Evolutionary conservation across 345 rosid genomes (phyloP).

Genomic region (Kernera saxatilis): DNA sequence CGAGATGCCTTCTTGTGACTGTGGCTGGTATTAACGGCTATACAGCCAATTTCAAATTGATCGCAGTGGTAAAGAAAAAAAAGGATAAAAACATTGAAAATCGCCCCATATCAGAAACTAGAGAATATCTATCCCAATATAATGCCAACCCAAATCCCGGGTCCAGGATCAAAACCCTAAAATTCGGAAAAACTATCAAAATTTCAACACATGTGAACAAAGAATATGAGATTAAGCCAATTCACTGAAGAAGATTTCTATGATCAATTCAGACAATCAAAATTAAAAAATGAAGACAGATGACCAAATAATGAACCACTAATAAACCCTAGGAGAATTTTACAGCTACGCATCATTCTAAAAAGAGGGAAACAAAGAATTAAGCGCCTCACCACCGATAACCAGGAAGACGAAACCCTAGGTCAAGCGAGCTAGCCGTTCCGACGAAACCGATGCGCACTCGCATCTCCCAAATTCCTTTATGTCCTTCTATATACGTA

Average conservation of each 20-base stretch:
- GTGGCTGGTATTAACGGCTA: not conserved
- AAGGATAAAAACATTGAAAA: not conserved
- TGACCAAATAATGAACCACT: not conserved
- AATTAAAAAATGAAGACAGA: not conserved
- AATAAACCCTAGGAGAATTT: conserved; percentile 19
- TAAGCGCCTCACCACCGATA: conserved; percentile 5
- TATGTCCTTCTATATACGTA: not conserved
- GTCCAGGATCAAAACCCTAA: conserved; percentile 23
- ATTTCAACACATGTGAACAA: not conserved
- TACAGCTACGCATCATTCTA: not conserved
- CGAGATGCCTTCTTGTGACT: not conserved
- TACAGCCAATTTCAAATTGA: not conserved
- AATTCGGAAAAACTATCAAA: not conserved
- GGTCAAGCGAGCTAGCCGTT: conserved; percentile 18
- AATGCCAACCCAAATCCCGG: not conserved
- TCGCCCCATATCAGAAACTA: not conserved
- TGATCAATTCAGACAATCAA: not conserved
- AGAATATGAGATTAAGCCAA: not conserved
- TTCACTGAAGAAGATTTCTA: not conserved
- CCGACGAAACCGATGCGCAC: conserved; percentile 13
- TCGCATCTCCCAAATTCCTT: conserved; percentile 1
- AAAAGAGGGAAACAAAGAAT: not conserved
- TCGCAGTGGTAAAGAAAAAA: not conserved
- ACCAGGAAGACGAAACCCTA: conserved; percentile 29
- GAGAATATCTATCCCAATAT: not conserved